Conservation (phyloP, 495 filamentous ascomycete species). For the Cladorrhinum samala region DNA sequence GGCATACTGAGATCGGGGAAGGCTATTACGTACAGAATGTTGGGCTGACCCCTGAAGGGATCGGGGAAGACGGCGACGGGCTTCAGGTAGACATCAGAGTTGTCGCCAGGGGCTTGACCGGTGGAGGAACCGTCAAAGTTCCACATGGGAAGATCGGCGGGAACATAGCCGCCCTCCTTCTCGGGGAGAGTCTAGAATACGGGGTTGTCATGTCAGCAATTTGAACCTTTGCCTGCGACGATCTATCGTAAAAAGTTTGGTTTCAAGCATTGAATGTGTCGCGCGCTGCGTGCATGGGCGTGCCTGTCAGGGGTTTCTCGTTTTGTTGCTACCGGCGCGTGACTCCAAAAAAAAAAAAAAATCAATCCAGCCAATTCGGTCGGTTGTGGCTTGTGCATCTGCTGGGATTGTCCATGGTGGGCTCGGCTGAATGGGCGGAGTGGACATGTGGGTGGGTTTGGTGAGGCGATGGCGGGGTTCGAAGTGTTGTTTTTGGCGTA, state of each 20-base stretch:
- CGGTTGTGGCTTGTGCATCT: neutral
- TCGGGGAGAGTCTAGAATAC: slow-evolving; percentile 68
- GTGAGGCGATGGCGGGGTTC: too few species aligned
- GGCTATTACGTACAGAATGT: slow-evolving; percentile 55
- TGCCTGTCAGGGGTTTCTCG: too few species aligned
- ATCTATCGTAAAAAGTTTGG: too few species aligned
- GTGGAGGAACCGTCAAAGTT: slow-evolving; percentile 98
- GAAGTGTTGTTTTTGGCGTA: neutral
- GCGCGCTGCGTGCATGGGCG: too few species aligned
- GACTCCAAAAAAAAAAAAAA: too few species aligned
- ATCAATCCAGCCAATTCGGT: neutral
- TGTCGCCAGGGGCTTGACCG: slow-evolving; percentile 87
- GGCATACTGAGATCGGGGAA: slow-evolving; percentile 20
- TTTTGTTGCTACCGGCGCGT: too few species aligned
- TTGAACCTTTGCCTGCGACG: too few species aligned
- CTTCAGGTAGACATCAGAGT: slow-evolving; percentile 93
- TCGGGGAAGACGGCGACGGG: slow-evolving; percentile 88
- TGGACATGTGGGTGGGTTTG: slow-evolving; percentile 6
- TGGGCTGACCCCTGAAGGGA: slow-evolving; percentile 75
- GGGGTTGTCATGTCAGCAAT: slow-evolving; percentile 16
- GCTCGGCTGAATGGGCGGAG: slow-evolving; percentile 1
- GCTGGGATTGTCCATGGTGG: slow-evolving; percentile 6
- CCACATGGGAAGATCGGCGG: slow-evolving; percentile 92
- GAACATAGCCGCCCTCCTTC: slow-evolving; percentile 38
- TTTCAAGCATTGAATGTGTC: too few species aligned